Base-by-base conservation (phyloP, 2,329 filamentous ascomycete species). In the Chrysoporthe austroafricana region DNA sequence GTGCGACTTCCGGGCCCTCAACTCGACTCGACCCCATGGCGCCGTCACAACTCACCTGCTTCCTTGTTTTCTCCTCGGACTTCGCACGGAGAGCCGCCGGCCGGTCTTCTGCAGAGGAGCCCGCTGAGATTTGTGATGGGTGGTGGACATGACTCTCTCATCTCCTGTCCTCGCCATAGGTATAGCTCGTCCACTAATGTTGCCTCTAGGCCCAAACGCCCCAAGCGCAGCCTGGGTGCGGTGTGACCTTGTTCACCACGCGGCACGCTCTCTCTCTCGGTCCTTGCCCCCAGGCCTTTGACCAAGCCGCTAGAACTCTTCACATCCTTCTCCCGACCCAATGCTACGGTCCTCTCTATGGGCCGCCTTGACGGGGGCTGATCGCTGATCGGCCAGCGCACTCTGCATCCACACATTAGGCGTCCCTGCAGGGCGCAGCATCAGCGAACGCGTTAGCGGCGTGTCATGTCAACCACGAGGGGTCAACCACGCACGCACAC, bases 241-340 rank as follows among this genome's bases (percentile, higher is more conserved):
- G 54, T 57, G 16, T 6, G 54, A 57, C 16, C 32, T 57, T 57
- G 43, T 62, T 50, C 21, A 39, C 32, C 46, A 18, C 43, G 32
- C 46, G 59, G 34, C 44, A 62, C 43, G 14, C 26, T 32, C 14
- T 48, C 46, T n/a, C 60, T 39, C 39, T 50, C 59, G 6, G 21
- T 54, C 34, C 63, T 26, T 34, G 32, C 21, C 54, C 56, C 50
- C 21, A 34, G 21, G 50, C 50, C 50, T 16, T 56, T 54, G 60
- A 63, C 26, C 54, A 69, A 63, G 59, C 44, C 66, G 66, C 67
- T 52, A 69, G 67, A 69, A 69, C 44, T 61, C 60, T 66, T 69
- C 64, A 32, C 56, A 46, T 43, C 54, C 60, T 66, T 66, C 64
- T 60, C 60, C 59, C 58, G 57, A 62, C 57, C 52, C 66, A 54